Conservation (phyloP, 2,329 filamentous ascomycete genomes). For the Sporothrix brunneoviolacea region DNA sequence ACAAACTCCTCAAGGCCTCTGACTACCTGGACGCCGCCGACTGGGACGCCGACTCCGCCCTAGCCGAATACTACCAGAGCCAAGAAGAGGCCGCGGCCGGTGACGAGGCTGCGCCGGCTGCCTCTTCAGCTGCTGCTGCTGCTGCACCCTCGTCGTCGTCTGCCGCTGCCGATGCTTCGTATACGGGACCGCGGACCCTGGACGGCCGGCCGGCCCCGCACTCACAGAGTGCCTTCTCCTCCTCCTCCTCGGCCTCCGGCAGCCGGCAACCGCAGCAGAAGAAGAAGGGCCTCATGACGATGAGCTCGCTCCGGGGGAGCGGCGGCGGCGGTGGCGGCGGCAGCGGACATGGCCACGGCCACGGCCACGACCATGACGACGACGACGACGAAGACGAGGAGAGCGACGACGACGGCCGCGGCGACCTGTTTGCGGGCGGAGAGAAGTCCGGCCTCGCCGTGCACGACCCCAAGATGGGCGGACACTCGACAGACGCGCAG, state of each 20-base stretch:
- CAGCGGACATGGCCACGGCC: constrained; percentile 50
- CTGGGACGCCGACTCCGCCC: constrained; percentile 61
- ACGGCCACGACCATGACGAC: constrained; percentile 54
- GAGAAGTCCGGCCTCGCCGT: constrained; percentile 73
- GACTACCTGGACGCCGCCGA: constrained; percentile 58
- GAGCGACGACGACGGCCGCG: constrained; percentile 50
- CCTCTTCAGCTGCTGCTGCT: constrained; percentile 32
- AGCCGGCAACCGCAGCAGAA: constrained; percentile 37
- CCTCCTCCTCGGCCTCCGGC: constrained; percentile 24
- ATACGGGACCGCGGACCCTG: constrained; percentile 56
- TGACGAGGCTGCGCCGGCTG: constrained; percentile 36
- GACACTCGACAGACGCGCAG: constrained; percentile 39
- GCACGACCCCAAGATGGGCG: constrained; percentile 45
- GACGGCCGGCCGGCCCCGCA: constrained; percentile 54
- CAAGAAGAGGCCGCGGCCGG: constrained; percentile 44
- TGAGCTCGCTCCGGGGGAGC: constrained; percentile 47
- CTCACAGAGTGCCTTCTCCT: constrained; percentile 28
- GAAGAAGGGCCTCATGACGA: constrained; percentile 54
- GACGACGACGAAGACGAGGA: constrained; percentile 50
- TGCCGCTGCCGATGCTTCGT: constrained; percentile 34
- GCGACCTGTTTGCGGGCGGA: constrained; percentile 74
- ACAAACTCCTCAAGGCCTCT: constrained; percentile 44
- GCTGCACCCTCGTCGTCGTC: too few relatives aligned
- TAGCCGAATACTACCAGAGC: constrained; percentile 55
- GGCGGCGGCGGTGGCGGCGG: constrained; percentile 39